phyloP scores from a whole-genome alignment of 805 yeast species.

The Teunomyces cretensis region DNA sequence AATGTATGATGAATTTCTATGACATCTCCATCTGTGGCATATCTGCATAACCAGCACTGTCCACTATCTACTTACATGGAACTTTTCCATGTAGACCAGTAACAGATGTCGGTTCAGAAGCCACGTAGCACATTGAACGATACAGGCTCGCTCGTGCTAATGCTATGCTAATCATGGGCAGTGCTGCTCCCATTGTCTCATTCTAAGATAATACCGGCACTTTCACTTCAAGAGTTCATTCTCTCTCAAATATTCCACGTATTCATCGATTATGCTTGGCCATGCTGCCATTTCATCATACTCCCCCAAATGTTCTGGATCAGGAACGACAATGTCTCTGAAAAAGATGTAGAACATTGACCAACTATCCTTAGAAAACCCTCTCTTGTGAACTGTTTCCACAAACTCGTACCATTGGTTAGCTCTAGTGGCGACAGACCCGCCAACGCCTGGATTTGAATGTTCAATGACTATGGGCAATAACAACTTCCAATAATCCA shows the following conservation, averaged over 20 bases:
- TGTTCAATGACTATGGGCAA: conserved; percentile 26
- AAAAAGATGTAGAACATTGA: conserved; percentile 73
- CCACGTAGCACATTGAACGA: no score
- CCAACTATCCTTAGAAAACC: conserved; percentile 79
- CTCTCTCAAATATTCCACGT: conserved; percentile 56
- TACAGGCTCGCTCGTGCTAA: no score
- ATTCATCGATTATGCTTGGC: conserved; percentile 89
- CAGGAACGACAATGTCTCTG: conserved; percentile 43
- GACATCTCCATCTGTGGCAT: background rate
- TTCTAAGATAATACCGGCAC: no score
- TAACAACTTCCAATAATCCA: conserved; percentile 75
- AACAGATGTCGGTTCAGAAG: no score
- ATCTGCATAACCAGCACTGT: background rate
- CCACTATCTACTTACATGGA: no score
- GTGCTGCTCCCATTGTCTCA: no score
- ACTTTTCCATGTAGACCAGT: no score
- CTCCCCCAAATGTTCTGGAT: conserved; percentile 47
- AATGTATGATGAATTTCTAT: background rate
- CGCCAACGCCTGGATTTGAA: background rate
- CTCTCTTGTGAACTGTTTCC: conserved; percentile 37
- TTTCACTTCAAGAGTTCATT: conserved; percentile 13
- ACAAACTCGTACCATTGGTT: conserved; percentile 63
- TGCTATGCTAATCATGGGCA: no score
- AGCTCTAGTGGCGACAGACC: conserved; percentile 26
- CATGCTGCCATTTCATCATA: conserved; percentile 86